Conservation (phyloP, 2,329 filamentous ascomycete genomes). For the Dactylellina drechsleri region DNA sequence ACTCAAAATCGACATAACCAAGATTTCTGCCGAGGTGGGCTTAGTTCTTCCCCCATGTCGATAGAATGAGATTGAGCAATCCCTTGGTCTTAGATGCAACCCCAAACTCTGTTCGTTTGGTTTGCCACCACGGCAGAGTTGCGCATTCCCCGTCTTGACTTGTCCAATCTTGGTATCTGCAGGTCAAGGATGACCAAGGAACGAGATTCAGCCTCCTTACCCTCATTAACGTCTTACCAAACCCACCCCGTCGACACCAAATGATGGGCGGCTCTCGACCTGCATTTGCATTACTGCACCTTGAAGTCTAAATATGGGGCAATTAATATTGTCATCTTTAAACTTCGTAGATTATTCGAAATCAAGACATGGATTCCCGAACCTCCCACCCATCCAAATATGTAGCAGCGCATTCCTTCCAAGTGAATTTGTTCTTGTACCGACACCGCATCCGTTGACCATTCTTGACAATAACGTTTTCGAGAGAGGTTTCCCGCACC, state of each 20-base stretch:
- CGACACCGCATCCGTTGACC: constrained; percentile 5
- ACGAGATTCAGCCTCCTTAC: constrained; percentile 49
- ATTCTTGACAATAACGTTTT: constrained; percentile 34
- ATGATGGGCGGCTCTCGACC: constrained; percentile 44
- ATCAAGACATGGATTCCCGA: constrained; percentile 29
- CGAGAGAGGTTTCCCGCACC: constrained; percentile 9
- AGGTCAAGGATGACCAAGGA: constrained; percentile 42
- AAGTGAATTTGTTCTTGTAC: constrained; percentile 15
- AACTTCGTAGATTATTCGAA: constrained; percentile 28
- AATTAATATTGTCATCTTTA: constrained; percentile 16
- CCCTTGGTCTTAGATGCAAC: constrained; percentile 34
- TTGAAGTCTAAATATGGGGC: constrained; percentile 51
- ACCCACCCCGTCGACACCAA: constrained; percentile 24
- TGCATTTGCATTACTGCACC: constrained; percentile 29
- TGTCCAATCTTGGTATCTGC: constrained; percentile 38
- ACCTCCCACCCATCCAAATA: constrained; percentile 6
- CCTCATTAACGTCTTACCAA: constrained; percentile 35
- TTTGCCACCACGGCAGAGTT: constrained; percentile 16
- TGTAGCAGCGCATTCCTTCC: constrained; percentile 16
- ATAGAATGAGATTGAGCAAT: constrained; percentile 25
- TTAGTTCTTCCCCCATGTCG: constrained; percentile 52
- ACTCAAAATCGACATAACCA: constrained; percentile 11
- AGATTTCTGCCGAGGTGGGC: constrained; percentile 36
- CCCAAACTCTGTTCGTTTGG: constrained; percentile 29
- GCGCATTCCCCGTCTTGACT: constrained; percentile 34